Evolutionary conservation across 1,284 basidiomycete species (phyloP).

Genomic region (Cryptococcus depauperatus): DNA sequence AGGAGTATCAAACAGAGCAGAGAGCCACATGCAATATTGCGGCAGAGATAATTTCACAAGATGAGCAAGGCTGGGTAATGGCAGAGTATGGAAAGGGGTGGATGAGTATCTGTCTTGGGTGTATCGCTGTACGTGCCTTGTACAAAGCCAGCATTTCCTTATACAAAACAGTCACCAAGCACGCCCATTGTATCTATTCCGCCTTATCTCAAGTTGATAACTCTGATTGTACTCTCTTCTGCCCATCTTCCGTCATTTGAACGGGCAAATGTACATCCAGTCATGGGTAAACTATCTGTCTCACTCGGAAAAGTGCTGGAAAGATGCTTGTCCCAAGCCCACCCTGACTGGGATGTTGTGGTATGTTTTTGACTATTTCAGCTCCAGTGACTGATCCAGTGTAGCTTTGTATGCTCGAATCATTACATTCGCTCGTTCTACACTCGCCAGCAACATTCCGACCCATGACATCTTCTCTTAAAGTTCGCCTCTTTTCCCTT

Average conservation of each 20-base stretch:
- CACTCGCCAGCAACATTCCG: slow-evolving; percentile 39
- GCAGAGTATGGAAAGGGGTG: slow-evolving; percentile 34
- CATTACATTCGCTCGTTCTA: slow-evolving; percentile 22
- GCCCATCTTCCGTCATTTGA: slow-evolving; percentile 37
- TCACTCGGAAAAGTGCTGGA: slow-evolving; percentile 28
- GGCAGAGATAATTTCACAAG: slow-evolving; percentile 24
- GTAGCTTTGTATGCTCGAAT: slow-evolving; percentile 16
- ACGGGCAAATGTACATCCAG: slow-evolving; percentile 36
- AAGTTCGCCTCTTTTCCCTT: slow-evolving; percentile 21
- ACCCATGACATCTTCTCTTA: slow-evolving; percentile 26
- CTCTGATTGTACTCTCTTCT: slow-evolving; percentile 21
- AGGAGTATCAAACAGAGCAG: slow-evolving; percentile 20
- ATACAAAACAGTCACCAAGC: slow-evolving; percentile 5
- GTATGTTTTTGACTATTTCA: slow-evolving; percentile 13
- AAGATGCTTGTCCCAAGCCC: slow-evolving; percentile 11
- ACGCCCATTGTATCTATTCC: slow-evolving; percentile 3
- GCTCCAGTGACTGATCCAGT: background rate
- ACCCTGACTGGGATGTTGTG: slow-evolving; percentile 18
- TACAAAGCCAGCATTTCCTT: background rate
- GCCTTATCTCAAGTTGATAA: slow-evolving; percentile 21
- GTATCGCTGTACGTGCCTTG: slow-evolving; percentile 21
- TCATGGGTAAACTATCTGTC: slow-evolving; percentile 38
- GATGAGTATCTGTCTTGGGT: slow-evolving; percentile 27
- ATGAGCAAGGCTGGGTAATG: slow-evolving; percentile 35
- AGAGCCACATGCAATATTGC: slow-evolving; percentile 19